These are phyloP conservation scores for Hansenula sp. DNA, from an alignment of 1,139 yeast genomes.

Conservation along the genomic window DNA sequence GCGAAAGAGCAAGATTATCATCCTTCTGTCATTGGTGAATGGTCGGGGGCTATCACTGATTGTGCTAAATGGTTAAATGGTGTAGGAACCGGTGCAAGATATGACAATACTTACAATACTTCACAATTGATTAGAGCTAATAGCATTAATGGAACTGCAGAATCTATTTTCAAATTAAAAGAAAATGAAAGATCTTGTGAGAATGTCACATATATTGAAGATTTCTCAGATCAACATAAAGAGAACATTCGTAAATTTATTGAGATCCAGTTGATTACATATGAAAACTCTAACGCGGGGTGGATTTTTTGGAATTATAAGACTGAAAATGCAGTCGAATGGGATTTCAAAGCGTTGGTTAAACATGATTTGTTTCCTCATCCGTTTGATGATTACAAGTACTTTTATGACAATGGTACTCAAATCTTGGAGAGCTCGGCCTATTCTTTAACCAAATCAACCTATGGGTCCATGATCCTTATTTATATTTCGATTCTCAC, in stretches of 20 bases:
- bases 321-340: conserved; percentile 57
- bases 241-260: conserved; percentile 39
- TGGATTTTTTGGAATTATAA: conserved; percentile 74
- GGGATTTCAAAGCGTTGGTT: conserved; percentile 57
- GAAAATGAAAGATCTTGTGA: conserved; percentile 30
- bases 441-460: too few species aligned
- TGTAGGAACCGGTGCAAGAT: conserved; percentile 54
- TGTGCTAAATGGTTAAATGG: conserved; percentile 68
- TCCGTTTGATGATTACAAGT: conserved; percentile 41
- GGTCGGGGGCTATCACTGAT: conserved; percentile 63
- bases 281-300: conserved; percentile 39
- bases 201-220: conserved; percentile 23
- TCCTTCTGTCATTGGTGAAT: conserved; percentile 57
- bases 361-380: conserved; percentile 52
- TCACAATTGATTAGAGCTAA: conserved; percentile 25
- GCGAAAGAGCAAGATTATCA: conserved; percentile 36
- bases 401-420: conserved; percentile 25
- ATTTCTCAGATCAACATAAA: conserved; percentile 32
- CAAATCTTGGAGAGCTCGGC: not conserved
- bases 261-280: conserved; percentile 49
- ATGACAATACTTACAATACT: conserved; percentile 42
- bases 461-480: not conserved
- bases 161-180: not conserved
- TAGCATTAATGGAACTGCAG: not conserved
- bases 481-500: too few species aligned